Percentiles rank a stretch among this genome's conserved stretches.
Evolutionary conservation across 1,139 yeast genomes (phyloP).

Genomic region (Saccharomyces pastorianus): DNA sequence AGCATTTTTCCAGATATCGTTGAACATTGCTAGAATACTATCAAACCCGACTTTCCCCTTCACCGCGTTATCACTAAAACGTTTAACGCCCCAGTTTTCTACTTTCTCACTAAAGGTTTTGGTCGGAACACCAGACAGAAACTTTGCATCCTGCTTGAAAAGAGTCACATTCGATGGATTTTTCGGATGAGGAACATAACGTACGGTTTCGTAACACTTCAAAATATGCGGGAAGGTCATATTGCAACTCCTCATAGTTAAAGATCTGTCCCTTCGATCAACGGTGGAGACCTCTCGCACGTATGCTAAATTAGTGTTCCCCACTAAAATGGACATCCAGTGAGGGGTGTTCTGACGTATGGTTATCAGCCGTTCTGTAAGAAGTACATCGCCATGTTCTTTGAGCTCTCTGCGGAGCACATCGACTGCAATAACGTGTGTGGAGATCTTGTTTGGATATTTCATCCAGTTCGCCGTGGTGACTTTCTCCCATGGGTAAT

Average conservation of each 20-base stretch:
- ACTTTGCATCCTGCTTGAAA: slow-evolving; percentile 78
- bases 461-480: slow-evolving; percentile 96
- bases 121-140: slow-evolving; percentile 35
- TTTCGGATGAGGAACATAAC: slow-evolving; percentile 58
- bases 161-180: slow-evolving; percentile 46
- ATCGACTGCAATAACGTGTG: slow-evolving; percentile 95
- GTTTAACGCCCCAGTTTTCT: slow-evolving; percentile 84
- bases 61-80: slow-evolving; percentile 79
- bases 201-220: slow-evolving; percentile 77
- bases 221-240: slow-evolving; percentile 72
- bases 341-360: slow-evolving; percentile 81
- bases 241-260: slow-evolving; percentile 79
- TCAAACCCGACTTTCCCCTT: slow-evolving; percentile 81
- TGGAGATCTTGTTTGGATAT: slow-evolving; percentile 84
- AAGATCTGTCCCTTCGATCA: slow-evolving; percentile 53
- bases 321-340: slow-evolving; percentile 71
- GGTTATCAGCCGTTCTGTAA: slow-evolving; percentile 82
- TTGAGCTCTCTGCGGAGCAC: slow-evolving; percentile 66
- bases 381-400: slow-evolving; percentile 45
- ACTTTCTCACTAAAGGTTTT: slow-evolving; percentile 71
- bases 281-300: slow-evolving; percentile 88
- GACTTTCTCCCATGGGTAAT: slow-evolving; percentile 89
- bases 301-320: slow-evolving; percentile 65
- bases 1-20: background rate
- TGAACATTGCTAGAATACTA: slow-evolving; percentile 38